Base-by-base conservation (phyloP, 805 yeast species). In the Myxozyma kluyveri region DNA sequence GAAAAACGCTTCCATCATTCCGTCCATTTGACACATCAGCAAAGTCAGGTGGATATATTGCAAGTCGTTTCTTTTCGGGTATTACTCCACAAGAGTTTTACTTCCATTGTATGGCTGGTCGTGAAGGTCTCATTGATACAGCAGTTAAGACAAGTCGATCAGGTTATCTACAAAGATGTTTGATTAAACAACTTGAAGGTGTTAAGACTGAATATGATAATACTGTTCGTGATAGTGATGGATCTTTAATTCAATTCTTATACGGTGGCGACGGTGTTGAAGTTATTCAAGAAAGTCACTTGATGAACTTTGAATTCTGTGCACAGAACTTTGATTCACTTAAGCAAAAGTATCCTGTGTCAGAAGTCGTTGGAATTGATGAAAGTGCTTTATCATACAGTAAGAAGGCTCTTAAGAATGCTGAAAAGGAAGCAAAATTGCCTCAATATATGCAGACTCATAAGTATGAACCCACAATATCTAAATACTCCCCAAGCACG, bases 61-160 rank as follows among this genome's bases (percentile, higher is more conserved):
- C 91, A 69, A 91, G 95, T 57, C 86, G 99, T 63, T 93, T 93
- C 82, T 95, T 88, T 70, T 88, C 97, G 37, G 99, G 99, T 71
- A 86, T 93, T 62, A 82, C 88, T 69, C 99, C 99, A 3, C 99
- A 93, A 73, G 99, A 93, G 71, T 93, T 95, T 73, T 93, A 90
- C 69, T 93, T 95, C 93, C 99, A 93, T 75, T 97, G 98, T 47
- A 93, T 93, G 96, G 98, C 99, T 67, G 99, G 99, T 76, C 88
- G 99, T 80, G 99, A 93, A 75, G 99, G 99, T 78, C 78, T 93
- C 68, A 95, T 93, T 69, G 99, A 93, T 79, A 93, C 99, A 54
- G 99, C 99, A 45, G 99, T 93, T 60, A 93, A 93, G 74, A 93
- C 99, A 7, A 88, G 97, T 19, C 84, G 96, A 73, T 90, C 98